Conservation (phyloP, 768 basidiomycete species). For the Cystobasidium ongulense region DNA sequence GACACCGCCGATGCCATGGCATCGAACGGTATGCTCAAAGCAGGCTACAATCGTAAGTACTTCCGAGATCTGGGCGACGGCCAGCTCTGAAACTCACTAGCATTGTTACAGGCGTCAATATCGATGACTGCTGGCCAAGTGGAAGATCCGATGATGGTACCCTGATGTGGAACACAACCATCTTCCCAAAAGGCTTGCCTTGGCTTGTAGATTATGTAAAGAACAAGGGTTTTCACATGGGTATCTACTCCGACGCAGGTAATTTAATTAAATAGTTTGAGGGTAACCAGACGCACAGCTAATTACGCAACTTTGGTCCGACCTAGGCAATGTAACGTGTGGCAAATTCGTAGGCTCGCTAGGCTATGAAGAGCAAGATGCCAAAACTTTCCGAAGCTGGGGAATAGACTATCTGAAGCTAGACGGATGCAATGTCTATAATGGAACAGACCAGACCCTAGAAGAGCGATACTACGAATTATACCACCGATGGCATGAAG, state of each 20-base stretch:
- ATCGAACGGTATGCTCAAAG: conserved; percentile 19
- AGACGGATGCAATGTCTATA: conserved; percentile 17
- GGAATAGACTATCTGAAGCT: conserved; percentile 26
- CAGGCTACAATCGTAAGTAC: conserved; percentile 7
- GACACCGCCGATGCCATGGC: conserved; percentile 23
- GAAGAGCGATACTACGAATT: conserved; percentile 14
- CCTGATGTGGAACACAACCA: conserved; percentile 14
- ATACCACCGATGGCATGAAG: conserved; percentile 22
- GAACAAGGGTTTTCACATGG: conserved; percentile 12
- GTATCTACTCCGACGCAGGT: conserved; percentile 26
- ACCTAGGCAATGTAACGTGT: conserved; percentile 13
- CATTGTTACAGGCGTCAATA: conserved; percentile 7
- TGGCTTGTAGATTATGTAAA: conserved; percentile 18
- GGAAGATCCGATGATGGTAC: conserved; percentile 4
- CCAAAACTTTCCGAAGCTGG: conserved; percentile 1
- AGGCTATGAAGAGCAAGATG: conserved; percentile 25
- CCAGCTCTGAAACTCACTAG: background rate
- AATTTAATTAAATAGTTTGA: background rate
- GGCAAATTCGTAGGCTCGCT: conserved; percentile 20
- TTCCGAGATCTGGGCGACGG: background rate
- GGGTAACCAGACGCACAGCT: background rate
- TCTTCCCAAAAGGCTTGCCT: conserved; percentile 15
- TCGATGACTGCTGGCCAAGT: conserved; percentile 18
- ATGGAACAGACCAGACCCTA: background rate
- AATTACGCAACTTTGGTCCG: background rate